Conservation (phyloP, 139 green algal genomes). For the Desmodesmus armatus region DNA sequence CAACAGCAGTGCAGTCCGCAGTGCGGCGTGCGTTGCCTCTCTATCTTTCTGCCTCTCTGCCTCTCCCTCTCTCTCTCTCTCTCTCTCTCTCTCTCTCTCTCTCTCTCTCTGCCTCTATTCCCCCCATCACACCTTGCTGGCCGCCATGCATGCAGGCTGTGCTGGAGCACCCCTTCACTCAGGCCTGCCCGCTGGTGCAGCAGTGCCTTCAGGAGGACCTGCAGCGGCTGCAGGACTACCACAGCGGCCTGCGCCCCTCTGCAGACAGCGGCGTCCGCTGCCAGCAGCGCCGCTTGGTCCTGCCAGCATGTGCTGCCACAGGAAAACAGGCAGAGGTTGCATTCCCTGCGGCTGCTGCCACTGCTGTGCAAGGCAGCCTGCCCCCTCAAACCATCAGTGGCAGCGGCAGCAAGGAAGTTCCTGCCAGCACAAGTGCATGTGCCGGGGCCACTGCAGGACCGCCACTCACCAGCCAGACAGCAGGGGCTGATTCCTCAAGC, state of each 20-base stretch:
- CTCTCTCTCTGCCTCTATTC: too few species aligned
- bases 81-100: background rate
- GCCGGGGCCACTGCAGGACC: constrained; percentile 1
- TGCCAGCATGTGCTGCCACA: background rate
- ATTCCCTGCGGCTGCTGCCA: constrained; percentile 10
- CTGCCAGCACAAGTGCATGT: background rate
- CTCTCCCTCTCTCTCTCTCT: background rate
- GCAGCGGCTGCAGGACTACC: background rate
- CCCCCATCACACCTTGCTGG: too few species aligned
- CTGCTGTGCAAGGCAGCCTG: background rate
- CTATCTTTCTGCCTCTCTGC: background rate
- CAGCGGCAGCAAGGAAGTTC: background rate
- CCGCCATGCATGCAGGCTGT: constrained; percentile 36
- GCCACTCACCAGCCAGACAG: background rate
- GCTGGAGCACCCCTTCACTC: constrained; percentile 29
- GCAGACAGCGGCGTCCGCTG: constrained; percentile 1
- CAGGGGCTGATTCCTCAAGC: background rate
- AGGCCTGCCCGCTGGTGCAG: constrained; percentile 10
- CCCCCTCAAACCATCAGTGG: background rate
- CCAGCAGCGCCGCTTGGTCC: constrained; percentile 26
- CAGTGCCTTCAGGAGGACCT: constrained; percentile 18
- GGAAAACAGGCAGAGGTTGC: too few species aligned
- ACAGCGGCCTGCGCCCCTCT: background rate
- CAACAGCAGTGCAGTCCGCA: too few species aligned
- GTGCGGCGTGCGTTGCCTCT: too few species aligned